Percentiles rank a stretch among this genome's conserved stretches.
Evolutionary conservation across 805 yeast genomes (phyloP).

Genomic region (Ogataea siamensis): DNA sequence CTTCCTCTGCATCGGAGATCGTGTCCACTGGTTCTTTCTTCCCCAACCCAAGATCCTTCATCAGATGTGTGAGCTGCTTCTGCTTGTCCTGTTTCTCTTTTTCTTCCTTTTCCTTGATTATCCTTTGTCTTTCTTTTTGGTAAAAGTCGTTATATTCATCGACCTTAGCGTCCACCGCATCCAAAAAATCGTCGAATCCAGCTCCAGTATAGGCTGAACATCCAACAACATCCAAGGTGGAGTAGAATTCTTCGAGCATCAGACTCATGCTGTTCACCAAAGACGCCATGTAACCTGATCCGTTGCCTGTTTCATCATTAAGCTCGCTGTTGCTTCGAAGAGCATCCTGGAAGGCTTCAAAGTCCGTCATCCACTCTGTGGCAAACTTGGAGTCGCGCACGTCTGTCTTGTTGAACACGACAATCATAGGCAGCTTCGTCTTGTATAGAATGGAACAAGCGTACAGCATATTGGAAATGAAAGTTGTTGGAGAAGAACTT

Average conservation of each 20-base stretch:
- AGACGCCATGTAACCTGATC: conserved; percentile 91
- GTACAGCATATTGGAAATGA: conserved; percentile 96
- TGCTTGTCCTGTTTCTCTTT: conserved; percentile 72
- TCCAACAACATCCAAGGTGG: conserved; percentile 87
- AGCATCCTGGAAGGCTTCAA: conserved; percentile 85
- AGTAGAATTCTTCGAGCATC: conserved; percentile 94
- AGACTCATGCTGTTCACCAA: conserved; percentile 92
- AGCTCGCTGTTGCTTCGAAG: conserved; percentile 64
- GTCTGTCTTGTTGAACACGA: conserved; percentile 95
- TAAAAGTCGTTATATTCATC: conserved; percentile 84
- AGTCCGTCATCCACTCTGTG: conserved; percentile 96
- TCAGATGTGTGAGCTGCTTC: conserved; percentile 63
- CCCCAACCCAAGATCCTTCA: conserved; percentile 82
- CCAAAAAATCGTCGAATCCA: conserved; percentile 88
- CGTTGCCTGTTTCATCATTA: conserved; percentile 55
- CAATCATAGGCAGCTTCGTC: conserved; percentile 93
- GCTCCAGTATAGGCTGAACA: conserved; percentile 91
- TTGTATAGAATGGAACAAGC: conserved; percentile 97
- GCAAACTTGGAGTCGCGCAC: conserved; percentile 83
- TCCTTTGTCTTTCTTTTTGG: conserved; percentile 80
- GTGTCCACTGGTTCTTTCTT: conserved; percentile 43
- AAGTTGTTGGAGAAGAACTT: conserved; percentile 90
- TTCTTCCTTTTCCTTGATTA: conserved; percentile 71
- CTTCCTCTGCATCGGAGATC: conserved; percentile 48
- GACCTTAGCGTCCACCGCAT: conserved; percentile 81